Conservation (phyloP, 1,284 basidiomycete genomes). For the Paramarasmius palmivorus region DNA sequence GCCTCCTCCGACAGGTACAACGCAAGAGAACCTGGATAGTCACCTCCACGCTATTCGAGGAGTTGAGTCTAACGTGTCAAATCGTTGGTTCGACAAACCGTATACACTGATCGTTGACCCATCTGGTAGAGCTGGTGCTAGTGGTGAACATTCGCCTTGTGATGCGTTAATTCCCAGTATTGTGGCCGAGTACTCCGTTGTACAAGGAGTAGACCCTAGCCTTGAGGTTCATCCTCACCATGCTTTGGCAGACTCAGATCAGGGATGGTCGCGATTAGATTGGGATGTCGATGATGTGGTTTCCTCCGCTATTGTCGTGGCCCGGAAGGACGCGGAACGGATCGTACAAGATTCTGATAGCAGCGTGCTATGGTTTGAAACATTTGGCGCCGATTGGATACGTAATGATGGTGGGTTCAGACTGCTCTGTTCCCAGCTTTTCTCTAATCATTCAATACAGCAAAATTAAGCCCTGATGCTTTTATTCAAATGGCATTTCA, state of each 20-base stretch:
- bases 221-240: conserved; percentile 24
- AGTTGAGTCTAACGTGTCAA: conserved; percentile 64
- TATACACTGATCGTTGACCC: conserved; percentile 84
- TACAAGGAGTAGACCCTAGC: conserved; percentile 58
- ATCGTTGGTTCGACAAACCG: conserved; percentile 94
- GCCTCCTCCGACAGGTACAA: conserved; percentile 9
- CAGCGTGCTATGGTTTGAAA: conserved; percentile 82
- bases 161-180: conserved; percentile 93
- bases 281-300: conserved; percentile 76
- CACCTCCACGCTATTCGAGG: conserved; percentile 81
- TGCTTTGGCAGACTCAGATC: conserved; percentile 16
- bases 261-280: conserved; percentile 69
- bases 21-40: conserved; percentile 57
- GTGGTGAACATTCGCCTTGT: conserved; percentile 91
- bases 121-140: conserved; percentile 83
- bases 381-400: conserved; percentile 92
- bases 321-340: conserved; percentile 56
- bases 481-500: conserved; percentile 95
- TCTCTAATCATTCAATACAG: conserved; percentile 33
- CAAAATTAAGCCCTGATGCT: conserved; percentile 82
- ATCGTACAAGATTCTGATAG: conserved; percentile 84
- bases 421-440: conserved; percentile 6
- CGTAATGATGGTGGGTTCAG: conserved; percentile 65
- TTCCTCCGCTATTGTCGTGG: conserved; percentile 57
- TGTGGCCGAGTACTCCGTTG: conserved; percentile 83